Evolutionary conservation across 495 filamentous ascomycete species (phyloP), one percentile per base, ranked within the genome.

Genomic region (Penicillium subrubescens): DNA sequence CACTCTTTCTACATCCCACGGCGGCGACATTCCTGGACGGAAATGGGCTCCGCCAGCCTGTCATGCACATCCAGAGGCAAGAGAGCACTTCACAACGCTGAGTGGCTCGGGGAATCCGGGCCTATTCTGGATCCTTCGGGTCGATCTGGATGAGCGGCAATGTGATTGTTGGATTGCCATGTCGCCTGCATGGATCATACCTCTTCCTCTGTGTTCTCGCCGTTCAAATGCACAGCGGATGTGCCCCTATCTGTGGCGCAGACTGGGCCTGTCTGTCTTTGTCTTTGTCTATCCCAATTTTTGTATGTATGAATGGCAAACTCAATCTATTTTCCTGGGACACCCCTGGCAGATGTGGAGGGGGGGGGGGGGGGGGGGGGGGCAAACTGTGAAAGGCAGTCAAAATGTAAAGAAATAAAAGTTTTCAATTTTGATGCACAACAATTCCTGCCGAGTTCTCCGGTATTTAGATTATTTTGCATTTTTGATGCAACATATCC

Each of bases 81-180:
- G 41, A 58, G 41, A 39, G 57, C 48, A 55, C 59, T 62, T 51
- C 59, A 44, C 61, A 54, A 55, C 35, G 48, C 31, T 71, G 65
- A 73, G 60, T 74, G 70, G 72, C 62, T 64, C 64, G 72, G 70
- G 61, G 70, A 62, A 56, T 34, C 61, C 67, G 72, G 65, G 27
- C 41, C 31, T 57, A 21, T 23, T 60, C 54, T 64, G 50, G 54
- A 48, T 8, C 41, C 58, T 11, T 51, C 66, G 64, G 68, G 60
- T 57, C 68, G 63, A 67, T 71, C 68, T 58, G 33, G 52, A 37
- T 44, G 46, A 51, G 29, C 29, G 35, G 34, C 44, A 37, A 62
- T 62, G 35, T 64, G 59, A 67, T 71, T 58, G 63, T 59, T 65
- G 58, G 31, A 56, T 62, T 59, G 29, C 41, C 52, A 53, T 52